Base-by-base conservation (phyloP, 352 stramenopile species). In the Phytophthora agathidicida region DNA sequence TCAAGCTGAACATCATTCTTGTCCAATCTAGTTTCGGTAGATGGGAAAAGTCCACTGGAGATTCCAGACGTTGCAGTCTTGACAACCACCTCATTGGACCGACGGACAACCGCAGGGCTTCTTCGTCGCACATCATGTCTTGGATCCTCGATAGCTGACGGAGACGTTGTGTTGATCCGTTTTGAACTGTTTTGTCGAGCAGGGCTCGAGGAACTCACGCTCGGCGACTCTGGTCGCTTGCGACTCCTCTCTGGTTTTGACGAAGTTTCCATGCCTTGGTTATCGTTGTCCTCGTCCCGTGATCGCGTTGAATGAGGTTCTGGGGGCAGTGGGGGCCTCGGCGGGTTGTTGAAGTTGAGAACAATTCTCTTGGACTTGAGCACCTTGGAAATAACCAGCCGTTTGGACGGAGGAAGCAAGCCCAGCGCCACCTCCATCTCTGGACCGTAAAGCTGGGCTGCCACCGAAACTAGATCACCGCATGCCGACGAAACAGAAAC, bases 281-380 rank as follows among this genome's bases (percentile, higher is more conserved):
- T 71, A 7, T 75, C 42, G 8, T 65, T 35, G 9, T 69, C 59
- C 42, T 7, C 69, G n/a, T 50, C 54, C 27, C 49, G 54, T 56
- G 35, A 49, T 65, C 45, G 44, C 9, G 44, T 37, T 16, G 49
- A 58, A 0, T 45, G 50, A 10, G 49, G 22, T 20, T 22, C 50
- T 47, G 56, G 53, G 4, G 54, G 56, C 36, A 64, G 27, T 37
- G 46, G 46, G 24, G 51, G 56, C 13, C 51, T 50, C 23, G 41
- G 49, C 7, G 32, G 43, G 19, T 45, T 67, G 20, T 26, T 64
- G 17, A 65, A 51, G 22, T 69, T 78, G 4, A 86, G 51, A 26
- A 87, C 63, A 37, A 93, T 84, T 11, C 77, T 83, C 28, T 81
- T 76, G 1, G 71, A 64, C 43, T 84, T 84, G 2, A 93, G 58